Evolutionary conservation across 495 filamentous ascomycete species (phyloP), one percentile per base, ranked within the genome.

Genomic region (Penicillium bovifimosum): DNA sequence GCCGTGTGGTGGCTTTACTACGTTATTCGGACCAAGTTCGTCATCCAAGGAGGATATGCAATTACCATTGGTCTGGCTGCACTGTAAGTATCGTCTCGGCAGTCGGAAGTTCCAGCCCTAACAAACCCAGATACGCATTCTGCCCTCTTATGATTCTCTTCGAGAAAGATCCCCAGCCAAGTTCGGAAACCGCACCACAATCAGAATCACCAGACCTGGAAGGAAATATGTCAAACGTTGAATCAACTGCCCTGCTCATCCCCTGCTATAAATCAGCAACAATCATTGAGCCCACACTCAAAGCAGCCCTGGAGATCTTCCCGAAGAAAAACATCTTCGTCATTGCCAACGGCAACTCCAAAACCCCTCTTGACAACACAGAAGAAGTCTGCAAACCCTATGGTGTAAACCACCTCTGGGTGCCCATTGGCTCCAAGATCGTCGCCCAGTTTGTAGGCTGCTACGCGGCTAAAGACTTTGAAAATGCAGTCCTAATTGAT

Each of bases 391-490:
- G 73, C 43, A 69, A 66, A 24, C 50, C 60, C 24, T 70, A 63
- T 24, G 73, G 67, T 5, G 67, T 76, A 7, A 72, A 73, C 44
- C 72, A 70, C 31, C 60, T 69, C 35, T 72, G 67, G 67, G 64
- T 64, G 2, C 67, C 69, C 0, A 52, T 72, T n/a, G 70, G 71
- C 5, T 71, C 66, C 0, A 76, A 78, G 42, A 69, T 74, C 43
- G 63, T 73, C 9, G 75, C 75, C 7, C 67, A 77, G 41, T 75
- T 77, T 45, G 73, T 76, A 9, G 75, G 75, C 16, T 70, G 66
- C 48, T 66, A 72, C 39, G 72, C 71, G 1, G 66, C 70, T 9
- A 66, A 65, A 27, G 55, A 57, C 0, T 77, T 77, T 46, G 54
- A 68, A 29, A 67, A 71, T 45, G 70, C 73, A 16, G 60, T 78